Evolutionary conservation across 331 rosid species (phyloP).

Genomic region (Prunus yedoensis): DNA sequence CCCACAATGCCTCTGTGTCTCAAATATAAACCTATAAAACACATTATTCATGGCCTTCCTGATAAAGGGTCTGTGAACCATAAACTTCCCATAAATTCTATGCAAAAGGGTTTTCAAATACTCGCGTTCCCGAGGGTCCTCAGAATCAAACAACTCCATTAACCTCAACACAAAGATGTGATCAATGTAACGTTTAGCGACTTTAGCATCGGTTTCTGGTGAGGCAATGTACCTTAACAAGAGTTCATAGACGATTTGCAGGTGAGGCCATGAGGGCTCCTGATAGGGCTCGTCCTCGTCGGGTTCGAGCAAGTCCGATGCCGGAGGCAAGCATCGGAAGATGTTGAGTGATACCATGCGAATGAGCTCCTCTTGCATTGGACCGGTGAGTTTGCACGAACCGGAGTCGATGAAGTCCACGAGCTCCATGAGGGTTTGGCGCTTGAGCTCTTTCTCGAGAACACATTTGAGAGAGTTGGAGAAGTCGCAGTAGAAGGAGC

Average conservation of each 20-base stretch:
- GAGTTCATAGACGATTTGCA: conserved; percentile 63
- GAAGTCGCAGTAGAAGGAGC: conserved; percentile 56
- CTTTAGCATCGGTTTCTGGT: conserved; percentile 50
- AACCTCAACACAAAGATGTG: conserved; percentile 48
- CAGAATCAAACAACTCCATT: conserved; percentile 64
- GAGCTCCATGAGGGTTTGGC: conserved; percentile 64
- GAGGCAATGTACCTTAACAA: conserved; percentile 58
- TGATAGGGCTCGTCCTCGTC: conserved; percentile 59
- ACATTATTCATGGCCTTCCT: conserved; percentile 62
- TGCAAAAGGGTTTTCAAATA: conserved; percentile 62
- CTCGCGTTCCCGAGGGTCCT: conserved; percentile 67
- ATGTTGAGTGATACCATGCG: conserved; percentile 61
- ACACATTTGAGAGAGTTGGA: conserved; percentile 32
- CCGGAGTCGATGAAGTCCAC: conserved; percentile 52
- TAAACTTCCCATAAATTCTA: conserved; percentile 63
- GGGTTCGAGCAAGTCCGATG: conserved; percentile 40
- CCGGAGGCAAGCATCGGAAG: conserved; percentile 70
- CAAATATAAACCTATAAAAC: conserved; percentile 62
- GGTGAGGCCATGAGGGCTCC: conserved; percentile 66
- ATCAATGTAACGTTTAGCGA: conserved; percentile 58
- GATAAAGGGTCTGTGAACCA: conserved; percentile 66
- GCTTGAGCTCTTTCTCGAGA: conserved; percentile 55
- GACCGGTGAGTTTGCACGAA: conserved; percentile 36
- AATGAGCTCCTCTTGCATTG: conserved; percentile 54
- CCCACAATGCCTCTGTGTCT: conserved; percentile 63